Evolutionary conservation across 2,329 filamentous ascomycete genomes (phyloP).

Genomic region (Xylaria sp.): DNA sequence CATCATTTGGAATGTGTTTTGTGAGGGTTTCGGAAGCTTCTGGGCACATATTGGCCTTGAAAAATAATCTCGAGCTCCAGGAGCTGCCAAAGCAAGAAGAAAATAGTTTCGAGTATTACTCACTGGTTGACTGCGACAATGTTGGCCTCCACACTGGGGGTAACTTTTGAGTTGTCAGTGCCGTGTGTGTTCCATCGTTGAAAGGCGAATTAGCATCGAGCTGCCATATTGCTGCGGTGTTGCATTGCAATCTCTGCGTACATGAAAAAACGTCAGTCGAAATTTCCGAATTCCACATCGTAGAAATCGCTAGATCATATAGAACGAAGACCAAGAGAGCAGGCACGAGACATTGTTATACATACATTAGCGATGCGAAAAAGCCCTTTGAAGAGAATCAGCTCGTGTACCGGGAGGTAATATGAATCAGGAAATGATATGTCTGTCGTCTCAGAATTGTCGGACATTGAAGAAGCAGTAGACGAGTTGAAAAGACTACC

Average conservation of each 20-base stretch:
- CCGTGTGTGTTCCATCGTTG: constrained; percentile 42
- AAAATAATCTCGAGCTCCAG: too few species aligned
- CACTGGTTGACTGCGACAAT: constrained; percentile 55
- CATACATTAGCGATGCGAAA: constrained; percentile 55
- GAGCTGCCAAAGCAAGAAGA: too few species aligned
- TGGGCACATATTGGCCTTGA: too few species aligned
- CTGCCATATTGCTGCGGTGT: constrained; percentile 55
- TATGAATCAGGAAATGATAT: constrained; percentile 58
- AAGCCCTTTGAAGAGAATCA: constrained; percentile 59
- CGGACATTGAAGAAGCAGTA: constrained; percentile 10
- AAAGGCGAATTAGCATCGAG: constrained; percentile 60
- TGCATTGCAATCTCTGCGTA: constrained; percentile 54
- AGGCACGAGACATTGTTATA: not conserved
- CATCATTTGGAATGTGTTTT: too few species aligned
- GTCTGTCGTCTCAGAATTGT: constrained; percentile 28
- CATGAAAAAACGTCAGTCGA: not conserved
- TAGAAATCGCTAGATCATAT: not conserved
- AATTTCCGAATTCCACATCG: not conserved
- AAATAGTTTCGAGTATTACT: too few species aligned
- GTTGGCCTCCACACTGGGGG: constrained; percentile 63
- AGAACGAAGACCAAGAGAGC: not conserved
- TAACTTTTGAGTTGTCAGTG: constrained; percentile 51
- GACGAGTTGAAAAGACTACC: constrained; percentile 11
- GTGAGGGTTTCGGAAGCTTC: too few species aligned
- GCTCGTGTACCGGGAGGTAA: constrained; percentile 58